These are phyloP conservation scores for Triticum dicoccoides DNA, from an alignment of 176 grass and related monocot species.

Conservation along the genomic window DNA sequence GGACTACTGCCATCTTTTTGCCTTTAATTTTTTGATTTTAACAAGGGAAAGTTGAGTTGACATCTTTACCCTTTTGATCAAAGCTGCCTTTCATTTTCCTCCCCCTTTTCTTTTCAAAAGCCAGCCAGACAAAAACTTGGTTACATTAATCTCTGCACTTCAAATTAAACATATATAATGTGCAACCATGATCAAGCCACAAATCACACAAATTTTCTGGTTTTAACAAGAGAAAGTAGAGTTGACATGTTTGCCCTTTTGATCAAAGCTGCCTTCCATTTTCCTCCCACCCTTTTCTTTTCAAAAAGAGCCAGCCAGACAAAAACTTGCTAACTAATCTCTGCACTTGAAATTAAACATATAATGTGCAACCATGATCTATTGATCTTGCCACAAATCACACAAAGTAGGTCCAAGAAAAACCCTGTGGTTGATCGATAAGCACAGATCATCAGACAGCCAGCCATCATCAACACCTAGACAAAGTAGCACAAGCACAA, in stretches of 20 bases:
- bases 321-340: constrained; percentile 5
- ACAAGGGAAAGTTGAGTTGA: constrained; percentile 1
- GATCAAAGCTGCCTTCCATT: constrained; percentile 29
- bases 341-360: not conserved
- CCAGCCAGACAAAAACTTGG: not conserved
- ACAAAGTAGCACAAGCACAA: not conserved
- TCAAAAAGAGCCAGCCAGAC: not conserved
- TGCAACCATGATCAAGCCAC: constrained; percentile 24
- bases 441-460: constrained; percentile 1
- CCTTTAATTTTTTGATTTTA: not conserved
- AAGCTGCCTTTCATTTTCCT: constrained; percentile 17
- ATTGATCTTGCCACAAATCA: constrained; percentile 15
- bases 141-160: not conserved
- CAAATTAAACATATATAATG: constrained; percentile 9
- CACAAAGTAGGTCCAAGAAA: constrained; percentile 1
- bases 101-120: not conserved
- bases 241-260: not conserved
- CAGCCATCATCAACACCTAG: not conserved
- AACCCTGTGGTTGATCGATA: constrained; percentile 11
- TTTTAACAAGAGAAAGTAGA: constrained; percentile 13
- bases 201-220: not conserved
- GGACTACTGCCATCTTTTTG: not conserved
- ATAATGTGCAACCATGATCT: constrained; percentile 20
- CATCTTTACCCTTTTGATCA: not conserved
- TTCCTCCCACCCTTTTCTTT: not conserved